These are phyloP conservation scores for Panaeolus papilionaceus DNA, from an alignment of 768 basidiomycete species.

Conservation along the genomic window DNA sequence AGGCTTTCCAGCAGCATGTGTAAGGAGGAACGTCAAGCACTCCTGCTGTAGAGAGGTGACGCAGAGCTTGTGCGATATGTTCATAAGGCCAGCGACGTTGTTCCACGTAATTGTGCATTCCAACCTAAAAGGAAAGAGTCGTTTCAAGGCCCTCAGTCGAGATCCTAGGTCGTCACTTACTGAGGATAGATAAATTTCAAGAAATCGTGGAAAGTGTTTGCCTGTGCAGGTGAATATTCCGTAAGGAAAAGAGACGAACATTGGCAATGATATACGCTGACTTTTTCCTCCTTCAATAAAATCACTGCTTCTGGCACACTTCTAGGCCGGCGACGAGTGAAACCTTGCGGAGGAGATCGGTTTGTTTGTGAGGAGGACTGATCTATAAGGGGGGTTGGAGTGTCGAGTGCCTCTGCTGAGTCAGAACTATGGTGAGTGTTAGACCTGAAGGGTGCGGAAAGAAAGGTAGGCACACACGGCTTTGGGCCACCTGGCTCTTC, in stretches of 20 bases:
- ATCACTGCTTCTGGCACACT: constrained; percentile 82
- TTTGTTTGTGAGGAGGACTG: constrained; percentile 16
- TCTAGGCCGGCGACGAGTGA: constrained; percentile 47
- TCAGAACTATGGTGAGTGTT: not conserved
- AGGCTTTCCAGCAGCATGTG: constrained; percentile 90
- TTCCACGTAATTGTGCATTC: constrained; percentile 96
- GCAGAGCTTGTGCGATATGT: constrained; percentile 88
- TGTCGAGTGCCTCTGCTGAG: not conserved
- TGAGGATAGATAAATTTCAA: constrained; percentile 94
- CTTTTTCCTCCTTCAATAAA: constrained; percentile 89
- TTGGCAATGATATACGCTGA: constrained; percentile 34
- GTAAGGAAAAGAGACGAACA: constrained; percentile 5
- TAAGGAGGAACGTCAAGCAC: constrained; percentile 87
- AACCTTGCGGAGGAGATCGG: constrained; percentile 43
- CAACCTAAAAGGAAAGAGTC: constrained; percentile 50
- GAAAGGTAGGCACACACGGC: not conserved
- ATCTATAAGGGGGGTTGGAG: not conserved
- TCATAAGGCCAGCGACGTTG: constrained; percentile 91
- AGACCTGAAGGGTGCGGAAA: not conserved
- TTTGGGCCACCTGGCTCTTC: not conserved
- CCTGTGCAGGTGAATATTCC: constrained; percentile 43
- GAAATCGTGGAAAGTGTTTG: constrained; percentile 91
- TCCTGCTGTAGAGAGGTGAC: constrained; percentile 81
- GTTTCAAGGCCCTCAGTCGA: constrained; percentile 14
- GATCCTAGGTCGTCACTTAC: constrained; percentile 49